These are phyloP conservation scores for Mycocalia duriaeana DNA, from an alignment of 1,284 basidiomycete species.

Conservation along the genomic window DNA sequence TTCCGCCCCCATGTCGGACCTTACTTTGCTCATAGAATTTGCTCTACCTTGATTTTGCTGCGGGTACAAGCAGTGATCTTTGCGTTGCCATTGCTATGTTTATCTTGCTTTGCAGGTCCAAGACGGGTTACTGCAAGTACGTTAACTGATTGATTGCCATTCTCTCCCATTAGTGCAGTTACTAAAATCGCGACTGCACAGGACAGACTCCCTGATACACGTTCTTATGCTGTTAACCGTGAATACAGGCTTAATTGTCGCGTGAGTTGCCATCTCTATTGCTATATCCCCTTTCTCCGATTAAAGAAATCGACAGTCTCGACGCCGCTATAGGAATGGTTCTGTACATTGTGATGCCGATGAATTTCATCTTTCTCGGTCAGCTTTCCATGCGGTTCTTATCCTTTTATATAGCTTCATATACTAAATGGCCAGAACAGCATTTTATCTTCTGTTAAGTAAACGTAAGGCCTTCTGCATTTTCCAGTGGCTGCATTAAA, in stretches of 20 bases:
- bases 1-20: too few species aligned
- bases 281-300: too few species aligned
- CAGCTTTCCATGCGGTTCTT: too few species aligned
- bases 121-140: slow-evolving; percentile 39
- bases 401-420: too few species aligned
- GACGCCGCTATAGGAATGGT: slow-evolving; percentile 41
- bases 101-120: slow-evolving; percentile 33
- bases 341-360: slow-evolving; percentile 41
- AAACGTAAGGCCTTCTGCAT: slow-evolving; percentile 34
- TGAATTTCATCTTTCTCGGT: slow-evolving; percentile 46
- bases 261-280: slow-evolving; percentile 27
- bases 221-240: slow-evolving; percentile 40
- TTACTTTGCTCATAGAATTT: too few species aligned
- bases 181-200: slow-evolving; percentile 19
- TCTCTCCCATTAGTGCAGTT: not conserved
- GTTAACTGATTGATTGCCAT: slow-evolving; percentile 2
- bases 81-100: slow-evolving; percentile 38
- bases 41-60: slow-evolving; percentile 38
- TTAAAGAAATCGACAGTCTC: slow-evolving; percentile 26
- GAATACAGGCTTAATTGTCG: slow-evolving; percentile 47
- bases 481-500: not conserved
- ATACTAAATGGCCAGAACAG: slow-evolving; percentile 22
- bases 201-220: slow-evolving; percentile 40
- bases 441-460: slow-evolving; percentile 44
- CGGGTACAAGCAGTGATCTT: slow-evolving; percentile 37